Evolutionary conservation across 164 flowering plant species (phyloP).

Genomic region (Buxus sempervirens): DNA sequence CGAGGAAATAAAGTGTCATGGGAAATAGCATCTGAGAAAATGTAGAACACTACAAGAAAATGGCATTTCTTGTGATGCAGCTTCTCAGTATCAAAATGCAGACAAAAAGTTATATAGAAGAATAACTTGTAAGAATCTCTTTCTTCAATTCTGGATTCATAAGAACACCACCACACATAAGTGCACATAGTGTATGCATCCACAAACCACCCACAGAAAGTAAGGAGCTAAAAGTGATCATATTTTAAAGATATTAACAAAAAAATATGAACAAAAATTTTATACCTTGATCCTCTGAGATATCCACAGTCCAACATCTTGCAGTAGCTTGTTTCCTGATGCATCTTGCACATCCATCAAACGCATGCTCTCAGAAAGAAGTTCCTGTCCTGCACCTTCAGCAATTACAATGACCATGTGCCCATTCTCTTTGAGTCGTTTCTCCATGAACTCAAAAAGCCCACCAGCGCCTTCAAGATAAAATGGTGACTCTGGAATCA

Average conservation of each 20-base stretch:
- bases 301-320: slow-evolving; percentile 63
- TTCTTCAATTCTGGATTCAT: too few relatives aligned
- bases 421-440: slow-evolving; percentile 49
- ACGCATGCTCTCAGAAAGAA: slow-evolving; percentile 31
- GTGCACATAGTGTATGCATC: too few relatives aligned
- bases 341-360: slow-evolving; percentile 44
- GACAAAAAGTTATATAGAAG: too few relatives aligned
- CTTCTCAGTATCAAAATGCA: too few relatives aligned
- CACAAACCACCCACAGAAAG: too few relatives aligned
- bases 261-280: not conserved
- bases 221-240: too few relatives aligned
- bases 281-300: slow-evolving; percentile 53
- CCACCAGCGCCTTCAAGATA: slow-evolving; percentile 61
- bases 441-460: slow-evolving; percentile 46
- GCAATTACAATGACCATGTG: slow-evolving; percentile 65
- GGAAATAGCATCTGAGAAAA: too few relatives aligned
- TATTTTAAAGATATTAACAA: not conserved
- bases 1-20: too few relatives aligned
- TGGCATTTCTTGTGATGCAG: too few relatives aligned
- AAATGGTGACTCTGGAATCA: slow-evolving; percentile 66
- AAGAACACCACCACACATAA: too few relatives aligned
- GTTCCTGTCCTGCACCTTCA: slow-evolving; percentile 69
- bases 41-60: too few relatives aligned
- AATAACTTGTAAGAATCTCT: too few relatives aligned
- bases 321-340: slow-evolving; percentile 54